Evolutionary conservation across 2,329 filamentous ascomycete species (phyloP), one percentile per base, ranked within the genome.

Genomic region (Diaporthe caulivora): DNA sequence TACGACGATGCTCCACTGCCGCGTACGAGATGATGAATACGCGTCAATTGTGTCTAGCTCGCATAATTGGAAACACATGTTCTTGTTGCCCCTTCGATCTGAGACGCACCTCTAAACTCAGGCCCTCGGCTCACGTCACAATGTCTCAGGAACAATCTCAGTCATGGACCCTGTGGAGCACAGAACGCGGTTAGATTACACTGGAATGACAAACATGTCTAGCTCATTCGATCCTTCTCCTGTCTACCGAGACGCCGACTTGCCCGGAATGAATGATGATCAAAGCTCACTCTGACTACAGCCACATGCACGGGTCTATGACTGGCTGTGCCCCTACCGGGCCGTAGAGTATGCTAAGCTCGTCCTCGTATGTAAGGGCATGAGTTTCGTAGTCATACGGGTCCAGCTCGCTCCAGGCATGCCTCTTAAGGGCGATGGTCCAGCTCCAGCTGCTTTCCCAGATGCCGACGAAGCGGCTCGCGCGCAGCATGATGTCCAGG

Each of bases 391-490:
- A 72, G 31, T 72, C 65, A 42, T 60, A 71, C 6, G 73, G 70
- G 21, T 67, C 34, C 34, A 13, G 34, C 15, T 64, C 47, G 26
- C 64, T 70, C 71, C 71, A 75, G 9, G 67, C 65, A 21, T 75
- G 70, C 26, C 73, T 73, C 73, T 67, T 75, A 49, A 75, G 71
- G 1, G 70, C 31, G 13, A 75, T 75, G 49, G 71, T 72, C 73
- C 73, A 75, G 42, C 70, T 58, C 73, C 73, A 75, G 49, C 73
- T 75, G 53, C 73, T 75, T 65, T 75, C 71, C 73, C 73, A 75
- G 57, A 75, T 75, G 55, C 73, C 73, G 55, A 73, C 73, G 44
- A 75, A 75, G n/a, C 44, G 65, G 42, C 65, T 73, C 10, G 73
- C 71, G n/a, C 73, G 57, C 31, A 73, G 57, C 73, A 75, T 75